Evolutionary conservation across 2,329 filamentous ascomycete species (phyloP).

Genomic region (Neoscytalidium dimidiatum): DNA sequence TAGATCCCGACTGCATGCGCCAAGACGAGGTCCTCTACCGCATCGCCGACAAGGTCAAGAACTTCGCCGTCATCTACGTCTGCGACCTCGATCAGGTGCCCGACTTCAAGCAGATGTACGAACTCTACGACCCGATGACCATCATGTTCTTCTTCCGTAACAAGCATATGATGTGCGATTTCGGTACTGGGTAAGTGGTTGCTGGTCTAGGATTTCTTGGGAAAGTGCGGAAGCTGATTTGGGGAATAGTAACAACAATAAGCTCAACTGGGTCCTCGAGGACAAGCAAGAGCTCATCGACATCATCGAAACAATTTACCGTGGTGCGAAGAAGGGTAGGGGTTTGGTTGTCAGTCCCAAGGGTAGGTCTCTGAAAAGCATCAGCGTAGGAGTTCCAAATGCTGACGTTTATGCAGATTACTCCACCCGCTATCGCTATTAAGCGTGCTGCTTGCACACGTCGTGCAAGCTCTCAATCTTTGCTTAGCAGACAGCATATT

Average conservation of each 20-base stretch:
- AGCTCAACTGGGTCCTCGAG: constrained; percentile 93
- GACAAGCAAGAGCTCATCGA: constrained; percentile 99
- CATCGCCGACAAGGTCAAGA: constrained; percentile 91
- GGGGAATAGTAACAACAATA: constrained; percentile 76
- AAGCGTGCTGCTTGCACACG: constrained; percentile 16
- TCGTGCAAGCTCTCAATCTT: too few species aligned
- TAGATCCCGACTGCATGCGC: constrained; percentile 74
- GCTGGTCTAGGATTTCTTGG: not conserved
- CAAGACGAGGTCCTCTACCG: constrained; percentile 95
- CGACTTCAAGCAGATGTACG: constrained; percentile 28
- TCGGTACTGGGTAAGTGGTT: constrained; percentile 69
- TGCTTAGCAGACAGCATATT: too few species aligned
- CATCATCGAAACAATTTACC: constrained; percentile 96
- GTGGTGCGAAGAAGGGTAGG: constrained; percentile 96
- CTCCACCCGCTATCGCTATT: constrained; percentile 71
- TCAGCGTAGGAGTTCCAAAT: not conserved
- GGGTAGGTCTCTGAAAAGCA: constrained; percentile 52
- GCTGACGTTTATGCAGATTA: constrained; percentile 42
- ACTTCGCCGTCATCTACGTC: constrained; percentile 83
- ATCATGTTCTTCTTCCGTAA: constrained; percentile 99
- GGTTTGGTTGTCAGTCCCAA: constrained; percentile 97
- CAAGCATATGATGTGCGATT: constrained; percentile 98
- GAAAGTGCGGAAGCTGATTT: not conserved
- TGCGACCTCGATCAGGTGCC: constrained; percentile 75
- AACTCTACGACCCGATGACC: constrained; percentile 86